Base-by-base conservation (phyloP, 2,329 filamentous ascomycete genomes). In the Curvularia lunata region DNA sequence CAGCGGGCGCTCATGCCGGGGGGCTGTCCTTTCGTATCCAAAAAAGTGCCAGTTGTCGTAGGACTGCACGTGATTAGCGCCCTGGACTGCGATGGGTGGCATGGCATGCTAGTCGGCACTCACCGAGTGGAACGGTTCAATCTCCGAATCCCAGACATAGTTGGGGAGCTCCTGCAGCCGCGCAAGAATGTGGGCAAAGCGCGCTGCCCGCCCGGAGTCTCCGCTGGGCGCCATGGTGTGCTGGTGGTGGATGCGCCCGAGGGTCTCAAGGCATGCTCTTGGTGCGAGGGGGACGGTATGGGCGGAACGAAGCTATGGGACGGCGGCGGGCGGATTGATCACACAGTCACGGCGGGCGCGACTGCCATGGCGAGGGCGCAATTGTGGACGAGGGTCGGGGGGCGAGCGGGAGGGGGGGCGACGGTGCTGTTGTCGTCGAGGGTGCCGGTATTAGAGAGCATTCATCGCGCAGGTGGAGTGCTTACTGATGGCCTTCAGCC, bases 21-120 rank as follows among this genome's bases (percentile, higher is more conserved):
- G 38, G 18, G 67, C 50, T 3, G 23, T 34, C 51, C 70, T 73
- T 37, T 76, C 69, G 52, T 66, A 56, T 28, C 80, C 81, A 61
- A 79, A 80, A 62, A 82, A 80, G 67, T 83, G 80, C 92, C 93
- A 98, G 80, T 93, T 92, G 75, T 96, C 92, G 78, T 97, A 97
- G 68, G 88, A 91, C 49, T 85, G 79, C 19, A 34, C 27, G 30
- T 23, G 10, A 61, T 75, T 56, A 73, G 70, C 58, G 28, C 12
- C 25, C 23, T 48, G 41, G 32, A 23, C 8, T 25, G 46, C 18
- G 27, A 18, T 18, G 5, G 6, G 18, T 21, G 25, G 9, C 38
- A 18, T 21, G 25, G 9, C 38, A 18, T 21, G 9, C 9, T 13
- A n/a, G 18, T 32, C 28, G 25, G 21, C n/a, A 54, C 74, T 59